Percentiles rank a stretch among this genome's conserved stretches.
phyloP scores from a whole-genome alignment of 306 rosid species.

The cucumber (Cucumis sativus) region Cucumber_9930_V3 NC_026660.2:29426001-29426500 shows the following conservation, averaged over 20 bases:
- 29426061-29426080: slow-evolving; percentile 15
- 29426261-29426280: not conserved
- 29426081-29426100: not conserved
- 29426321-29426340: too few species aligned
- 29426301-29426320: not conserved
- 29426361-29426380: not conserved
- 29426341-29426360: too few species aligned
- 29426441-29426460: too few species aligned
- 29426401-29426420: too few species aligned
- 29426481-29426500: too few species aligned
- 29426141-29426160: not conserved
- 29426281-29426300: not conserved
- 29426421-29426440: too few species aligned
- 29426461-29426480: too few species aligned
- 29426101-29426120: slow-evolving; percentile 19
- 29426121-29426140: slow-evolving; percentile 16
- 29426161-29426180: not conserved
- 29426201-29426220: not conserved
- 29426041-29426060: not conserved
- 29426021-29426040: slow-evolving; percentile 9
- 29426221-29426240: not conserved
- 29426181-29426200: not conserved
- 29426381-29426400: too few species aligned
- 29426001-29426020: not conserved
- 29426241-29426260: not conserved